Conservation (phyloP, 1,284 basidiomycete species). For the Cryptococcus deneoformans region DNA sequence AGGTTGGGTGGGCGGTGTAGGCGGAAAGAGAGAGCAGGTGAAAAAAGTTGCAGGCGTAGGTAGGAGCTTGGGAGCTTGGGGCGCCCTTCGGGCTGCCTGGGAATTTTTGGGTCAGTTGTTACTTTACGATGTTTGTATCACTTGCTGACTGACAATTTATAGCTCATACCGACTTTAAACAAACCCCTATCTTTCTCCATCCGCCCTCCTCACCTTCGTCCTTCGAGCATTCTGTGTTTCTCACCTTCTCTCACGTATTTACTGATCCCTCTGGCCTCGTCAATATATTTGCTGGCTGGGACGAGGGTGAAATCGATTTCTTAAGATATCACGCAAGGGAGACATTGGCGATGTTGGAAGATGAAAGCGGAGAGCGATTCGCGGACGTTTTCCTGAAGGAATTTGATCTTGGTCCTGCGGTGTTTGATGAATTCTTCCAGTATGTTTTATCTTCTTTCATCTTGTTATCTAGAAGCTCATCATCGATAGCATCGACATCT, state of each 20-base stretch:
- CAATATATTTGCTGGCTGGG: conserved; percentile 77
- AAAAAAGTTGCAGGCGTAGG: conserved; percentile 53
- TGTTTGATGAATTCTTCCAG: conserved; percentile 73
- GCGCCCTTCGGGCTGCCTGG: conserved; percentile 44
- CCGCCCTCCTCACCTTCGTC: conserved; percentile 24
- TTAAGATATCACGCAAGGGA: conserved; percentile 65
- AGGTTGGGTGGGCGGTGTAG: conserved; percentile 54
- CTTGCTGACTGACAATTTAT: background rate
- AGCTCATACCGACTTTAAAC: conserved; percentile 71
- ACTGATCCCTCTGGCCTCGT: conserved; percentile 76
- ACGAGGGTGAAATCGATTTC: conserved; percentile 54
- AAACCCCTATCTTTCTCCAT: conserved; percentile 62
- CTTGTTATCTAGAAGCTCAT: background rate
- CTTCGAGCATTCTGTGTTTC: conserved; percentile 40
- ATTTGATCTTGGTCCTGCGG: conserved; percentile 54
- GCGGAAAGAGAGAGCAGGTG: conserved; percentile 24
- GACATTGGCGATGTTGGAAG: conserved; percentile 59
- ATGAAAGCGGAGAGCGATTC: conserved; percentile 50
- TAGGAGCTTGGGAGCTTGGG: conserved; percentile 51
- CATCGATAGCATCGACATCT: conserved; percentile 60
- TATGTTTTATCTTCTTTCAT: conserved; percentile 57
- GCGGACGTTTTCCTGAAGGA: conserved; percentile 47
- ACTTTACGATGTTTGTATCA: conserved; percentile 14
- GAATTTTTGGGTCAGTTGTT: conserved; percentile 32
- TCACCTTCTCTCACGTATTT: conserved; percentile 55